Percentiles rank a stretch among this genome's conserved stretches.
These are phyloP conservation scores for Hyaloperonospora arabidopsidis DNA, from an alignment of 352 stramenopile genomes.

Conservation along the genomic window DNA sequence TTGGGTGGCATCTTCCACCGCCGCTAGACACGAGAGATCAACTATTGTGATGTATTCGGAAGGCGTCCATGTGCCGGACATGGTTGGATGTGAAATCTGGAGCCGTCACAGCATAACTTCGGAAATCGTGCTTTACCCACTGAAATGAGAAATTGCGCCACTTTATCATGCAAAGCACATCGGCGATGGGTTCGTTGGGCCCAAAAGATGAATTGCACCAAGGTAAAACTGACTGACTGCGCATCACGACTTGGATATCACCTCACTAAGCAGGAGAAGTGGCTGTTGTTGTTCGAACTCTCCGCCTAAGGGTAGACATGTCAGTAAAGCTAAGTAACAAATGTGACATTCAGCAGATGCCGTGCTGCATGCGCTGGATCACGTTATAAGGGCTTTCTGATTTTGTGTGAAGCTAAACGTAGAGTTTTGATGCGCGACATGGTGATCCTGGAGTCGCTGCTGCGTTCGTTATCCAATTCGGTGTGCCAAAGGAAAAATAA, in stretches of 20 bases:
- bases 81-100: constrained; percentile 70
- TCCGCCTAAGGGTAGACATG: constrained; percentile 33
- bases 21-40: constrained; percentile 75
- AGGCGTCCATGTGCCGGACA: constrained; percentile 75
- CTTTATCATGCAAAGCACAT: constrained; percentile 72
- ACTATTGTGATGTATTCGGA: constrained; percentile 76
- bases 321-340: constrained; percentile 34
- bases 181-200: constrained; percentile 50
- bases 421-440: constrained; percentile 51
- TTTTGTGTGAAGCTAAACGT: constrained; percentile 74
- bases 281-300: constrained; percentile 47
- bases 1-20: constrained; percentile 74
- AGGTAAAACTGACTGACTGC: constrained; percentile 46
- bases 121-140: constrained; percentile 77
- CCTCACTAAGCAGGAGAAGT: constrained; percentile 53
- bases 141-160: constrained; percentile 79
- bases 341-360: constrained; percentile 64
- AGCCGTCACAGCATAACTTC: constrained; percentile 57
- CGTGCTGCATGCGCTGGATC: constrained; percentile 54
- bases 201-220: constrained; percentile 53
- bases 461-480: constrained; percentile 72
- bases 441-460: constrained; percentile 61
- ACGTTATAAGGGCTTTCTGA: constrained; percentile 73
- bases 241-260: constrained; percentile 45
- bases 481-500: constrained; percentile 69